Conservation (phyloP, 371 early-diverging fungal species). For the Nosema granulosis region DNA sequence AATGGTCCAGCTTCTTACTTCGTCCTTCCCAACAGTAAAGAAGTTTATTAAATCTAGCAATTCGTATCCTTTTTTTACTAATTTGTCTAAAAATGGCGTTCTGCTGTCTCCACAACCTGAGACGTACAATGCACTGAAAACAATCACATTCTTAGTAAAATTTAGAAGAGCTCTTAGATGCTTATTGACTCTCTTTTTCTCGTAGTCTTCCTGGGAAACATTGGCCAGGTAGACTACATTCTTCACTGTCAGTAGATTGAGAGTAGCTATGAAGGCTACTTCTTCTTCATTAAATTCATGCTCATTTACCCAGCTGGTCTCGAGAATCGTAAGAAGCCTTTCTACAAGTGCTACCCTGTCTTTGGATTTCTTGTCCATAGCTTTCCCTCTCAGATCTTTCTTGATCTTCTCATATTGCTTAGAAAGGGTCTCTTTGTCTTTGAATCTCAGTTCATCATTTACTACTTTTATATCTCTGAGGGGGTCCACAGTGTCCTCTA, state of each 20-base stretch:
- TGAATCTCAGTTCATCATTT: conserved; percentile 83
- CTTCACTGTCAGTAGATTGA: conserved; percentile 88
- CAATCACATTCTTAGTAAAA: conserved; percentile 53
- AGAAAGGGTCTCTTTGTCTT: conserved; percentile 80
- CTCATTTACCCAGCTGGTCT: conserved; percentile 81
- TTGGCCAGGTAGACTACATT: conserved; percentile 92
- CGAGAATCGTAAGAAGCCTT: conserved; percentile 72
- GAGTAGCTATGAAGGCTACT: conserved; percentile 79
- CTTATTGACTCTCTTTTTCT: conserved; percentile 77
- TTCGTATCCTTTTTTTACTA: conserved; percentile 81
- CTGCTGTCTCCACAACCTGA: neutral
- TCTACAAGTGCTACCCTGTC: conserved; percentile 68
- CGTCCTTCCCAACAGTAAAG: conserved; percentile 88
- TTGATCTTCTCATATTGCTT: conserved; percentile 65
- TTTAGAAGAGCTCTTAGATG: conserved; percentile 58
- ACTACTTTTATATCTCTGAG: conserved; percentile 87
- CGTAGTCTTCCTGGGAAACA: conserved; percentile 78
- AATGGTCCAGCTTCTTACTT: conserved; percentile 69
- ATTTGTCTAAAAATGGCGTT: conserved; percentile 71
- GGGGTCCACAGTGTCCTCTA: conserved; percentile 87
- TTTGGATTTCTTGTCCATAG: conserved; percentile 61
- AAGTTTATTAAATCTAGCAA: conserved; percentile 82
- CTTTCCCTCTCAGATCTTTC: conserved; percentile 56
- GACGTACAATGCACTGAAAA: conserved; percentile 53
- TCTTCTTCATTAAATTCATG: conserved; percentile 72